Evolutionary conservation across 305 asterid species (phyloP).

Genomic region (Nicotiana rustica): DNA sequence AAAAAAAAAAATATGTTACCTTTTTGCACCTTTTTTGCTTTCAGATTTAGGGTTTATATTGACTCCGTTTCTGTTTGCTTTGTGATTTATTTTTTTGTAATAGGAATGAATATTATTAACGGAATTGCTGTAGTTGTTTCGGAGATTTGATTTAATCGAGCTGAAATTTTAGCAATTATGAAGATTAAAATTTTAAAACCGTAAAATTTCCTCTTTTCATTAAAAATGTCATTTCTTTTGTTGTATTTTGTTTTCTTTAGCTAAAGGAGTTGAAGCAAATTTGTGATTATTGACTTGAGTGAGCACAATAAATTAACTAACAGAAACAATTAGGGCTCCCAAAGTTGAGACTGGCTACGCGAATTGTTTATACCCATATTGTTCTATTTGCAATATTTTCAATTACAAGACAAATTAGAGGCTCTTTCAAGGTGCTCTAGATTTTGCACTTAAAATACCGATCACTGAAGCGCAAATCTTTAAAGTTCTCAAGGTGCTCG

Average conservation of each 20-base stretch:
- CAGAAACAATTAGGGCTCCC: not conserved
- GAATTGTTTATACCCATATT: not conserved
- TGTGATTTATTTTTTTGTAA: slow-evolving; percentile 10
- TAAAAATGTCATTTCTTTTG: not conserved
- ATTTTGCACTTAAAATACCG: not conserved
- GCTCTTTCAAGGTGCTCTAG: not conserved
- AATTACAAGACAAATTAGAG: not conserved
- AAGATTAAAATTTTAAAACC: not conserved
- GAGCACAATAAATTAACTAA: not conserved
- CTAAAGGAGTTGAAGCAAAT: not conserved
- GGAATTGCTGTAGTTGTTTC: not conserved
- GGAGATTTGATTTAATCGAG: not conserved
- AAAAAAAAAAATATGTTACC: not conserved
- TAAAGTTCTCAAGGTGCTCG: no score
- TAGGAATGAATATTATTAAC: not conserved
- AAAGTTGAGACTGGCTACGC: not conserved
- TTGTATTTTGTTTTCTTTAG: not conserved
- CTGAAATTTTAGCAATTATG: not conserved
- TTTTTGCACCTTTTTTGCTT: not conserved
- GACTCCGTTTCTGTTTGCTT: not conserved
- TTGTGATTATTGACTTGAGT: not conserved
- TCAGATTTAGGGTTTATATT: not conserved
- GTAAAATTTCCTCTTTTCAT: not conserved
- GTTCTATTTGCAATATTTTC: not conserved
- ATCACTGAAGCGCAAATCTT: no score